Evolutionary conservation across 805 yeast genomes (phyloP).

Genomic region (Saccharomycopsis oosterbeekiorum): DNA sequence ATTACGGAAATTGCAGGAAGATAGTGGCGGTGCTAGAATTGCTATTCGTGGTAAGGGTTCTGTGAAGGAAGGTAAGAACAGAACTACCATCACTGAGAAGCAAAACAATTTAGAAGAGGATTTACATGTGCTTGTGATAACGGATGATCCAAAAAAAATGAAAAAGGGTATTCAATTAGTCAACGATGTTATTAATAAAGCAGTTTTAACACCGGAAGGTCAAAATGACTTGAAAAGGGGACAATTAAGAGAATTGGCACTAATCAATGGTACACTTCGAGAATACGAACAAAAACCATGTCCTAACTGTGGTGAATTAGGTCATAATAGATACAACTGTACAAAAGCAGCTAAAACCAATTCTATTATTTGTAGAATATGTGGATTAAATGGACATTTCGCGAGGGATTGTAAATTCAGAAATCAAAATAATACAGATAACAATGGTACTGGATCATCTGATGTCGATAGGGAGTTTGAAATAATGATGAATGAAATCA

Average conservation of each 20-base stretch:
- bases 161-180: slow-evolving; percentile 66
- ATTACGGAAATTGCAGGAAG: slow-evolving; percentile 64
- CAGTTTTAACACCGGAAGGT: slow-evolving; percentile 84
- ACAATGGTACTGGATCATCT: slow-evolving; percentile 5
- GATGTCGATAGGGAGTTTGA: slow-evolving; percentile 40
- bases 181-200: slow-evolving; percentile 67
- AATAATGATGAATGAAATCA: slow-evolving; percentile 40
- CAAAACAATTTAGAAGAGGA: slow-evolving; percentile 65
- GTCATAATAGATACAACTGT: slow-evolving; percentile 58
- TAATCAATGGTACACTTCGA: slow-evolving; percentile 86
- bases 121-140: slow-evolving; percentile 77
- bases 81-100: slow-evolving; percentile 35
- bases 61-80: slow-evolving; percentile 78
- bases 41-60: slow-evolving; percentile 95
- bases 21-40: slow-evolving; percentile 59
- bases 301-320: slow-evolving; percentile 53
- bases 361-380: slow-evolving; percentile 57
- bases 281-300: slow-evolving; percentile 65
- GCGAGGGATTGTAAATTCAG: slow-evolving; percentile 71
- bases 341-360: slow-evolving; percentile 34
- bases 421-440: slow-evolving; percentile 15
- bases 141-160: slow-evolving; percentile 70
- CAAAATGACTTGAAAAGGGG: slow-evolving; percentile 86
- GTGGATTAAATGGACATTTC: slow-evolving; percentile 80
- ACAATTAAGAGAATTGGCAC: slow-evolving; percentile 86